Evolutionary conservation across 129 eudicot genomes (phyloP), one percentile per base, ranked within the genome.

Genomic region (Heracleum sosnowskyi): DNA sequence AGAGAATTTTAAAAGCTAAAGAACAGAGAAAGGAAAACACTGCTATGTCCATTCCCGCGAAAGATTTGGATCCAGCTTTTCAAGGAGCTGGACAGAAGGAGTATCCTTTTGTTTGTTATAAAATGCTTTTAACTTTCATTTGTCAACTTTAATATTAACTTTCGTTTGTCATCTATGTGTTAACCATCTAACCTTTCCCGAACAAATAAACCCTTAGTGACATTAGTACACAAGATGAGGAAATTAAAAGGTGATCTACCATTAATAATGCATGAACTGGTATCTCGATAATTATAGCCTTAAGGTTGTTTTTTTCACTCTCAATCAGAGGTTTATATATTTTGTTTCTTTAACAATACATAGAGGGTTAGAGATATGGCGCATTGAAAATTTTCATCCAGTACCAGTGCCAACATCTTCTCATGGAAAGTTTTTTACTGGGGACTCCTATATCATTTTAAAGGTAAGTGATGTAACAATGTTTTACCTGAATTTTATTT

Each of bases 311-410:
- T 78, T 16, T 73, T 81, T 46, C 77, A 76, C 68, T 60, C 68
- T 34, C 33, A 60, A 7, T 36, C 28, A 69, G 26, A 62, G 37
- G 69, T 70, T 81, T 33, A 35, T 70, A 76, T 44, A 49, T 29
- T 79, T 33, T 81, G 77, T 57, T 87, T 72, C 47, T 89, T 91
- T 76, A 83, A 91, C 92, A 66, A 66, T 57, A 26, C 64, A 76
- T 74, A 96, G 99, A 62, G 99, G 99, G 75, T 84, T 90, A 77
- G 97, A 91, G 82, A 92, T 96, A 69, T 96, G 99, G 99, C 92
- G 97, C 63, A 96, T 96, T 68, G 97, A 96, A 77, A 96, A 90
- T 75, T 92, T 96, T 77, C 83, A 73, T 28, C 97, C 99, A 11
- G 99, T 88, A 33, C 82, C 86, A 7, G 83, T 92, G 74, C 89